Base-by-base conservation (phyloP, 2,329 filamentous ascomycete genomes). In the Lachnellula willkommii region DNA sequence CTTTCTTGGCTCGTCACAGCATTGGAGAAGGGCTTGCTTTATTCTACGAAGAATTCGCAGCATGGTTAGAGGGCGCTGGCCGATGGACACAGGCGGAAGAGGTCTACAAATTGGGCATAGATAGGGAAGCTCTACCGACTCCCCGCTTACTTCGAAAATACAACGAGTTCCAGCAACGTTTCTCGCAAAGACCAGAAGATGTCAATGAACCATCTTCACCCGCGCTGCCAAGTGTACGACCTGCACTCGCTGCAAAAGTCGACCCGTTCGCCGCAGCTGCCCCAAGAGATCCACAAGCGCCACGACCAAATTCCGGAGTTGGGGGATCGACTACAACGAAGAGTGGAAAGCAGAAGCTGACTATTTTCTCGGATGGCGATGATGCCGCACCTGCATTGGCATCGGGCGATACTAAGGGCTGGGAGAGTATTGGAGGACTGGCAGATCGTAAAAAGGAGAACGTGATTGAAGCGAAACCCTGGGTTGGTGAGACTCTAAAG, bases 41-140 rank as follows among this genome's bases (percentile, higher is more conserved):
- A 3, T 99, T 91, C 72, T 99, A 99, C 72, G 94, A 99, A 70
- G 94, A 97, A 68, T 99, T 95, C 69, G 92, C 94, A 1, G 88
- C 84, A 1, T 97, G 92, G 90, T 77, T 99, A 6, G 94, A 99
- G 74, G 79, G 83, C 37, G 88, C 86, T 6, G 88, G 85, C 14
- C 80, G 93, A 61, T 96, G 90, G 88, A 81, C 79, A 22, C 94
- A 99, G 71, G 93, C 94, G 0, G 91, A 96, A 65, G 94, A 99
- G 71, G 89, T 99, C 1, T 97, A 95, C 71, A 85, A 87, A 65
- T 77, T 96, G 62, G 94, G 94, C 2, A 87, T 99, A 53, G 89
- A 96, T 71, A 85, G 85, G 43, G 91, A 95, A 65, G 94, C 94
- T 3, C 81, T 89, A 39, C 94, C 94, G 2, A 80, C 83, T 0